These are phyloP conservation scores for Thelephora terrestris DNA, from an alignment of 1,284 basidiomycete species.

Conservation along the genomic window DNA sequence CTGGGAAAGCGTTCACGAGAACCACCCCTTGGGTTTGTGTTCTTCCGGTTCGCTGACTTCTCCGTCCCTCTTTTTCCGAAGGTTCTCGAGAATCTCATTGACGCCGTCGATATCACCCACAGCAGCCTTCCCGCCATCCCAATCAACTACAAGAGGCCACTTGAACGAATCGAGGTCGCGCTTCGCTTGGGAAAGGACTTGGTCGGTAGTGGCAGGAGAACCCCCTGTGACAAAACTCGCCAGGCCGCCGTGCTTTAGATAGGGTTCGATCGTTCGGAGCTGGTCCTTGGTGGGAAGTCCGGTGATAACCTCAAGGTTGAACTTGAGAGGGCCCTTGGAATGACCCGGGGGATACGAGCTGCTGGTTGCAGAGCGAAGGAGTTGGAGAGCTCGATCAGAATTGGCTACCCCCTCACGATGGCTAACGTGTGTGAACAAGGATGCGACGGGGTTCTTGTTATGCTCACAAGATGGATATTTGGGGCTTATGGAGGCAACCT, in stretches of 20 bases:
- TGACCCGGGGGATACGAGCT: conserved; percentile 47
- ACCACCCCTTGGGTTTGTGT: conserved; percentile 35
- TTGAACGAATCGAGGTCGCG: conserved; percentile 50
- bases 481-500: conserved; percentile 29
- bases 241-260: conserved; percentile 29
- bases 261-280: conserved; percentile 53
- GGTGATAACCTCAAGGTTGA: conserved; percentile 64
- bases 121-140: conserved; percentile 55
- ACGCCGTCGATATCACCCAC: conserved; percentile 63
- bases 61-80: conserved; percentile 55
- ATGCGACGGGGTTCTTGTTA: neutral
- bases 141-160: conserved; percentile 74
- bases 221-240: conserved; percentile 16
- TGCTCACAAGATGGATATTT: conserved; percentile 57
- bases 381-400: conserved; percentile 45
- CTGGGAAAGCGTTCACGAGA: conserved; percentile 27
- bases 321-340: conserved; percentile 37
- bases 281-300: conserved; percentile 56
- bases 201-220: conserved; percentile 25
- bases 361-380: conserved; percentile 48
- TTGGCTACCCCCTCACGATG: conserved; percentile 55
- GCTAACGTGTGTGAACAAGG: conserved; percentile 25
- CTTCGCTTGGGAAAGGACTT: conserved; percentile 37
- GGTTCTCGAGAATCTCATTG: conserved; percentile 45
- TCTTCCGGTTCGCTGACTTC: conserved; percentile 36